Evolutionary conservation across 257 asterid species (phyloP).

Genomic region (Ophiorrhiza pumila): DNA sequence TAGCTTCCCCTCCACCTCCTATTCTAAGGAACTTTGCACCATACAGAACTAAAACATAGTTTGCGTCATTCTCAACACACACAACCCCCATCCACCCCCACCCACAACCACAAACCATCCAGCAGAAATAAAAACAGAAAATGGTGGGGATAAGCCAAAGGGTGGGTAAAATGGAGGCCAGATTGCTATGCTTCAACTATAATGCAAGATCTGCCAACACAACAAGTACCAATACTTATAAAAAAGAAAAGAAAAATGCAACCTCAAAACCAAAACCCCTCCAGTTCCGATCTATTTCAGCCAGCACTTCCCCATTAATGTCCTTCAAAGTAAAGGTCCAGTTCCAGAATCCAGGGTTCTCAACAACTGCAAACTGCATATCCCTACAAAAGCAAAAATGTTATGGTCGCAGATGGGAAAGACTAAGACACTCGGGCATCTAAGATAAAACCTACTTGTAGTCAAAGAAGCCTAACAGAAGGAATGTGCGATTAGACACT

Average conservation of each 20-base stretch:
- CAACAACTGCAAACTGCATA: conserved; percentile 89
- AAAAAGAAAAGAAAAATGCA: neutral
- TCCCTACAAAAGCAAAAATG: conserved; percentile 43
- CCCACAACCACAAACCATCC: neutral
- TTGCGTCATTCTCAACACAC: neutral
- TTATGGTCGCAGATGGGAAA: conserved; percentile 4
- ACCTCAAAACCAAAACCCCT: conserved; percentile 98
- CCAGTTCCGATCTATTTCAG: conserved; percentile 95
- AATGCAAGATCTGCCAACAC: neutral
- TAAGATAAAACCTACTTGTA: neutral
- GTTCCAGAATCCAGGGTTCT: conserved; percentile 95
- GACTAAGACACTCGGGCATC: conserved; percentile 2
- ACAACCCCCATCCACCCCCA: neutral
- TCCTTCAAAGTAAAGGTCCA: conserved; percentile 95
- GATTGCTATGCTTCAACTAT: neutral
- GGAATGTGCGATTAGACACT: neutral
- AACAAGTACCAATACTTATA: neutral
- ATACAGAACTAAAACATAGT: neutral
- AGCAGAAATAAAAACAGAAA: neutral
- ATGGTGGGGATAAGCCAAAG: neutral
- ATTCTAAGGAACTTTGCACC: neutral
- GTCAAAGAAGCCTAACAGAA: neutral
- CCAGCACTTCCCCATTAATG: conserved; percentile 81
- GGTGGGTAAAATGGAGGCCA: neutral
- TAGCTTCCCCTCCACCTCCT: neutral